Evolutionary conservation across 164 flowering plant species (phyloP).

Genomic region (Vitis cinerea): DNA sequence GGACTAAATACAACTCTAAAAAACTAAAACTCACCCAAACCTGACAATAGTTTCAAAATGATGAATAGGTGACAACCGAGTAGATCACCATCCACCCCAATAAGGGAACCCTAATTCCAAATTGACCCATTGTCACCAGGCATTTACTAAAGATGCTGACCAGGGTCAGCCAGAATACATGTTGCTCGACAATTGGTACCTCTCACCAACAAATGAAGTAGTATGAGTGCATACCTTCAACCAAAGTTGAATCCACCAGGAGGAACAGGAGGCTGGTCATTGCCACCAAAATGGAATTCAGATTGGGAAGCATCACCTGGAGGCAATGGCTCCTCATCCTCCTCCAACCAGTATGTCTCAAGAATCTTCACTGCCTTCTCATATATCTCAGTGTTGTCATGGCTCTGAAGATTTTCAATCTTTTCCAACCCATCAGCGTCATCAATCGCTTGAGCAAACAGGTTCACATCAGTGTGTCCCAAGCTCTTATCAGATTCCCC

Average conservation of each 20-base stretch:
- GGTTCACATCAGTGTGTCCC: slow-evolving; percentile 44
- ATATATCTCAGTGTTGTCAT: slow-evolving; percentile 74
- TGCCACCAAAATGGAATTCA: slow-evolving; percentile 57
- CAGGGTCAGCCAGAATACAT: no score
- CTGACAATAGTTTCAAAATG: no score
- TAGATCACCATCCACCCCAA: no score
- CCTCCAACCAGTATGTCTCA: slow-evolving; percentile 71
- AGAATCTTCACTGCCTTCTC: slow-evolving; percentile 74
- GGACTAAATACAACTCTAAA: no score
- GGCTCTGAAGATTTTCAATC: slow-evolving; percentile 68
- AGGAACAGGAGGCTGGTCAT: slow-evolving; percentile 39
- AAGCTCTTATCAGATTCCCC: slow-evolving; percentile 63
- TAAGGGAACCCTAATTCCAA: no score
- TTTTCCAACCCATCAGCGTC: slow-evolving; percentile 72
- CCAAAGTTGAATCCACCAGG: slow-evolving; percentile 70
- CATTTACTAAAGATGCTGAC: no score
- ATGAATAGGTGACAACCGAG: no score
- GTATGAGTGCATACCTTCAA: slow-evolving; percentile 33
- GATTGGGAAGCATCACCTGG: slow-evolving; percentile 47
- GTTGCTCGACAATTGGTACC: no score
- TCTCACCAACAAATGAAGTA: not conserved
- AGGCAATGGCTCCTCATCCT: slow-evolving; percentile 50
- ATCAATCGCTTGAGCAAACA: slow-evolving; percentile 59
- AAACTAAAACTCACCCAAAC: no score
- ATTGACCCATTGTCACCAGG: no score